Base-by-base conservation (phyloP, 169 alveolate genomes). In the Amoebophrya sp. region DNA sequence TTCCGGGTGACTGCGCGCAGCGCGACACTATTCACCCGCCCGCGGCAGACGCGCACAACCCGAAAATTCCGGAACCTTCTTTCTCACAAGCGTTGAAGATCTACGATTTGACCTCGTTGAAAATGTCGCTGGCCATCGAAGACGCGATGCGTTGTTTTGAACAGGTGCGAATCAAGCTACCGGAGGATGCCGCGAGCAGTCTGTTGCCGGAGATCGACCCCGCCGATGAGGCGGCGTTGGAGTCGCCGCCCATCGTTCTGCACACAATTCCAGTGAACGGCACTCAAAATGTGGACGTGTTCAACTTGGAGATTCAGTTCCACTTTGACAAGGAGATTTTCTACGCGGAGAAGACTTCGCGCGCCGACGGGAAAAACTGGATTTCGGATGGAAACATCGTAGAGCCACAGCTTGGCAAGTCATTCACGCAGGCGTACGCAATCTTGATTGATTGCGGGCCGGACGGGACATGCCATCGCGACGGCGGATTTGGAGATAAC, bases 261-360 rank as follows among this genome's bases (percentile, higher is more conserved):
- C 83, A 65, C 26, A 26, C 83, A 6, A 65, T 65, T 36, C 83
- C 83, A 36, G 83, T 65, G 26, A 65, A 65, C 83, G 3, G 18
- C 33, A 65, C 83, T 29, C 38, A 65, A 18, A 1, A 65, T 0
- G 26, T 65, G 39, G 83, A 36, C 33, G n/a, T 65, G 10, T 65
- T 65, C 33, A 26, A 26, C 33, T 36, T 65, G 2, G 83, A 6
- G 33, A 36, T 65, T 10, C 33, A 65, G 33, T 26, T 65, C 83
- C 83, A 65, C 83, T 65, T 65, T 36, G 83, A 65, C 83, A 65
- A 65, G 83, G 83, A 65, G 83, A 65, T 65, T 26, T 65, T 65
- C 83, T 65, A 65, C 83, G 83, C 2, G 39, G 83, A 65, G 2
- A 65, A 65, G n/a, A 18, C 83, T 6, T 26, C 38, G 39, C 18